These are phyloP conservation scores for Salix exigua DNA, from an alignment of 345 rosid species.

Conservation along the genomic window DNA sequence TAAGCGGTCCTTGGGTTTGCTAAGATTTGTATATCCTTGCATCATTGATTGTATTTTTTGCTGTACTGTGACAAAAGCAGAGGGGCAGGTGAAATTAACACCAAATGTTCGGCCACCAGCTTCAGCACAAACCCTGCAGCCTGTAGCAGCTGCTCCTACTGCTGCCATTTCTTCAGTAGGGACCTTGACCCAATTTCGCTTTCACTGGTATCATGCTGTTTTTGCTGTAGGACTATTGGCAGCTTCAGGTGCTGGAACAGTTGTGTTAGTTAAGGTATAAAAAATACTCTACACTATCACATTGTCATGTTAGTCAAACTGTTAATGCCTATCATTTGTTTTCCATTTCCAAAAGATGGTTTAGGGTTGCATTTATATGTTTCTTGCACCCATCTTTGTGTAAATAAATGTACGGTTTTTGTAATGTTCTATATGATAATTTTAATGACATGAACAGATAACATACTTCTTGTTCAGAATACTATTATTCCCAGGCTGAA, in stretches of 20 bases:
- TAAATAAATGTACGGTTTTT: not conserved
- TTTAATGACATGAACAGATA: conserved; percentile 6
- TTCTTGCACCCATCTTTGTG: not conserved
- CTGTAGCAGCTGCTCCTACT: conserved; percentile 48
- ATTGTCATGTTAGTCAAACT: not conserved
- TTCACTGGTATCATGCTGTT: conserved; percentile 87
- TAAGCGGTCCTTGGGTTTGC: conserved; percentile 10
- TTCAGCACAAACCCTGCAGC: conserved; percentile 51
- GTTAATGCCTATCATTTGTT: not conserved
- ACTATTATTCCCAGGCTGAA: conserved; percentile 69
- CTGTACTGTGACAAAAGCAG: conserved; percentile 28
- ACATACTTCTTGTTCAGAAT: conserved; percentile 53
- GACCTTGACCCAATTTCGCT: conserved; percentile 27
- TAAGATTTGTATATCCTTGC: conserved; percentile 1
- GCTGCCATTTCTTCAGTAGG: conserved; percentile 36
- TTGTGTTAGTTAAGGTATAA: conserved; percentile 67
- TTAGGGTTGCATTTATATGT: not conserved
- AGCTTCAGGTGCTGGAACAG: conserved; percentile 85
- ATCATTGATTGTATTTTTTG: conserved; percentile 20
- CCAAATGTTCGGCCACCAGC: conserved; percentile 54
- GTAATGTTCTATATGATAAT: not conserved
- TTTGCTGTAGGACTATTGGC: conserved; percentile 74
- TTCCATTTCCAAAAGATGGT: not conserved
- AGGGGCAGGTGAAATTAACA: conserved; percentile 46
- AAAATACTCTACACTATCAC: not conserved